Evolutionary conservation across 768 basidiomycete species (phyloP).

Genomic region (Erythrobasidium yunnanense): DNA sequence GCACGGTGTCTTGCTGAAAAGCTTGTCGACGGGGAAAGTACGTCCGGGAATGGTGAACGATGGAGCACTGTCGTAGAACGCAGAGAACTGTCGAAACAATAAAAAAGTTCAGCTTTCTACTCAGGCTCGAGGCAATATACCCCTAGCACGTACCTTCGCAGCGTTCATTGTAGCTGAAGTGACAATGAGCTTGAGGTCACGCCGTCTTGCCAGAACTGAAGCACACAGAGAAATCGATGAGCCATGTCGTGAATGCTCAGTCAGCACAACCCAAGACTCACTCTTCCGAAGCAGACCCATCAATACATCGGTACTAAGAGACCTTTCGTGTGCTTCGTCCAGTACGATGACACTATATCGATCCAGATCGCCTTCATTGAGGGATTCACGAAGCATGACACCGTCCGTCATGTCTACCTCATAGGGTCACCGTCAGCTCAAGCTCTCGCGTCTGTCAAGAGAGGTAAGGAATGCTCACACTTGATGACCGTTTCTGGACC

Average conservation of each 20-base stretch:
- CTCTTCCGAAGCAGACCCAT: slow-evolving; percentile 94
- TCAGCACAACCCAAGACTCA: slow-evolving; percentile 42
- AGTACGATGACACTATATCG: slow-evolving; percentile 92
- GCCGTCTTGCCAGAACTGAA: slow-evolving; percentile 68
- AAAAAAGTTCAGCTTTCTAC: not conserved
- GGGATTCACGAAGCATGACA: slow-evolving; percentile 89
- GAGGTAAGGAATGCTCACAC: too few species aligned
- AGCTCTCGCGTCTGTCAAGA: too few species aligned
- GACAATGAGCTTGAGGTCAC: slow-evolving; percentile 90
- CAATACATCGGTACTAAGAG: slow-evolving; percentile 89
- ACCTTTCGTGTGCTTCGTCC: slow-evolving; percentile 98
- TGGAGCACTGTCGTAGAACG: slow-evolving; percentile 88
- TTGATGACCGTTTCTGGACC: slow-evolving; percentile 90
- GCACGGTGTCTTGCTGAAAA: slow-evolving; percentile 92
- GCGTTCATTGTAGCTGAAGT: slow-evolving; percentile 99
- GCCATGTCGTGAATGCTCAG: not conserved
- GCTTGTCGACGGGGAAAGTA: slow-evolving; percentile 94
- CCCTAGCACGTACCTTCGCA: slow-evolving; percentile 59
- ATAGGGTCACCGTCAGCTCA: too few species aligned
- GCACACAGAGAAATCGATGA: not conserved
- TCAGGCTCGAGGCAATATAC: not conserved
- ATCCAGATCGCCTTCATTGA: slow-evolving; percentile 97
- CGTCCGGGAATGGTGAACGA: slow-evolving; percentile 86
- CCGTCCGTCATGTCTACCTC: slow-evolving; percentile 91
- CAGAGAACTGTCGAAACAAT: slow-evolving; percentile 61